Evolutionary conservation across 108 stramenopile genomes (phyloP), one percentile per base, ranked within the genome.

Genomic region (Cyclostephanos tholiformis): DNA sequence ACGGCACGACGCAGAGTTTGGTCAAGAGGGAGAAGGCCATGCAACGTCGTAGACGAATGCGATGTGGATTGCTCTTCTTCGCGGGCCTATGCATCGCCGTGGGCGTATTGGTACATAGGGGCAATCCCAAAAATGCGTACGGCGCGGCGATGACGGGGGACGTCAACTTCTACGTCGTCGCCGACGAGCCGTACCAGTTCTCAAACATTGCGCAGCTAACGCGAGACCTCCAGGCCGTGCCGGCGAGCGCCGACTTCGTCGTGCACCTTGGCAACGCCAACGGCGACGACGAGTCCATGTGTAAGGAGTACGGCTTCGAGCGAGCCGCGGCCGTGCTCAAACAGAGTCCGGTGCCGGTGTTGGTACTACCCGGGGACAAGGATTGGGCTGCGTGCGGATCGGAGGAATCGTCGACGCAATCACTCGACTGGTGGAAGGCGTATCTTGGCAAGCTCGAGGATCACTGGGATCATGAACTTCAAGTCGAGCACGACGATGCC

Each of bases 231-330:
- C 72, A 81, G 30, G 71, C 70, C 38, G 53, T 94, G 16, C 86
- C 89, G 9, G 32, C 39, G 1, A 87, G 88, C 41, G 91, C 87
- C 6, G 86, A 89, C 26, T 95, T 92, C 72, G 50, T 92, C 1
- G 67, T 89, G 41, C 93, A 95, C 76, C 55, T 95, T 20, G 93
- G 93, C 11, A 89, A 95, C 70, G 80, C 87, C 65, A 91, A 91
- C 46, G 67, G 78, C 23, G 81, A 86, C 35, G 53, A 67, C 2
- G 63, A 79, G n/a, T 74, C 79, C 27, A 29, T 60, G 30, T 95
- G 93, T 56, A 70, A 85, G 41, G 66, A 72, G 55, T 77, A 76
- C 16, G 85, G 80, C 11, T 89, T 84, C 61, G 63, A 69, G 14
- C 82, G 85, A 36, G 82, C 77, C 27, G 69, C 82, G 17, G 60